These are phyloP conservation scores for Pseudisothecium myosuroides DNA, from an alignment of 225 moss, liverwort and hornwort genomes.

Conservation along the genomic window DNA sequence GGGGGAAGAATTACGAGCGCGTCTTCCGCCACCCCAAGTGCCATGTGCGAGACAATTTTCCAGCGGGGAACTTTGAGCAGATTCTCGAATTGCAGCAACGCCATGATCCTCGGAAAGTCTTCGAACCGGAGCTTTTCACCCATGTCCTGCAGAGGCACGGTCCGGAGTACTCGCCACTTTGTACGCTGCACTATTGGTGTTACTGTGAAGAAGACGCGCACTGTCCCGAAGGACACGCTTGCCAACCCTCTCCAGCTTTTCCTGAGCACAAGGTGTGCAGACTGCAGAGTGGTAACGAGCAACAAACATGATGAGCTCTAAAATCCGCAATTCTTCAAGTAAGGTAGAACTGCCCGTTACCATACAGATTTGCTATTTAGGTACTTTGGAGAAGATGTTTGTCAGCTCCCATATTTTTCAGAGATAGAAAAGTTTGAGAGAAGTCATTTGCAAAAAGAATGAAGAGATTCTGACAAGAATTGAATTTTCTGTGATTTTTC, in stretches of 20 bases:
- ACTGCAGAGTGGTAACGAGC: slow-evolving; percentile 5
- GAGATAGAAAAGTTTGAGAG: too few relatives aligned
- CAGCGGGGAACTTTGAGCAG: neutral
- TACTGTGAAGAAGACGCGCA: slow-evolving; percentile 34
- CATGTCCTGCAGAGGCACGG: slow-evolving; percentile 4
- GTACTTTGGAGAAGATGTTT: too few relatives aligned
- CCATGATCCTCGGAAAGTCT: too few relatives aligned
- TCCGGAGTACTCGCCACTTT: neutral
- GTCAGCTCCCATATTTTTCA: too few relatives aligned
- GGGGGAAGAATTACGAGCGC: slow-evolving; percentile 35
- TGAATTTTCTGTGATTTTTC: too few relatives aligned
- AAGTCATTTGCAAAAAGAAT: too few relatives aligned
- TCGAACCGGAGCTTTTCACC: too few relatives aligned
- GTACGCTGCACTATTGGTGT: slow-evolving; percentile 9
- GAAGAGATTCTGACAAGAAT: too few relatives aligned
- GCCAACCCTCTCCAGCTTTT: slow-evolving; percentile 17
- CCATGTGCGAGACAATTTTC: slow-evolving; percentile 29
- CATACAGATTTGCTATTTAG: too few relatives aligned
- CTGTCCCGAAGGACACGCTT: slow-evolving; percentile 17
- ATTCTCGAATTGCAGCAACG: slow-evolving; percentile 23
- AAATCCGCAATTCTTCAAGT: neutral
- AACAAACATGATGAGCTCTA: neutral
- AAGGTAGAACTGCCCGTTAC: too few relatives aligned
- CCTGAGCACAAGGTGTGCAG: slow-evolving; percentile 21
- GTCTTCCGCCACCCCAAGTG: slow-evolving; percentile 28